Conservation (phyloP, 2,329 filamentous ascomycete genomes). For the Pyricularia sp. region DNA sequence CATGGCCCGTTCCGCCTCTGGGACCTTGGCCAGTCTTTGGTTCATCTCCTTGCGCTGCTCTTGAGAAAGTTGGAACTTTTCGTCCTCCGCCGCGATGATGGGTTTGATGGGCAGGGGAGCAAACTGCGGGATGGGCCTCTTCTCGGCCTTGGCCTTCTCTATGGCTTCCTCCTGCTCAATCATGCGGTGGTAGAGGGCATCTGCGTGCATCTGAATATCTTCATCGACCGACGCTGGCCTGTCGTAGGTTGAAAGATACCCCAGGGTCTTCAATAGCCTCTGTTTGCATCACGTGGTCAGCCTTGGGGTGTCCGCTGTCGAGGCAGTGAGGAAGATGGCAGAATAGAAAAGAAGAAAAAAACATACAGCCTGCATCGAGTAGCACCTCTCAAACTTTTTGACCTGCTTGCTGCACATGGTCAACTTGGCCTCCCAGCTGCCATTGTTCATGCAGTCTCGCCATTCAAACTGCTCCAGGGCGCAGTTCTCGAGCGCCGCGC, state of each 20-base stretch:
- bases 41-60: conserved; percentile 42
- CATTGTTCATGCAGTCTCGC: conserved; percentile 70
- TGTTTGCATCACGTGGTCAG: conserved; percentile 21
- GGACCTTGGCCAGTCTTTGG: conserved; percentile 47
- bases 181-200: conserved; percentile 82
- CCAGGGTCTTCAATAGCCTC: conserved; percentile 84
- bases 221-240: conserved; percentile 64
- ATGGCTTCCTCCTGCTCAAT: conserved; percentile 68
- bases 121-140: conserved; percentile 49
- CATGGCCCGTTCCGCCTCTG: conserved; percentile 46
- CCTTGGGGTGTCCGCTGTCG: background rate
- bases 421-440: conserved; percentile 56
- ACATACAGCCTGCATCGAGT: conserved; percentile 72
- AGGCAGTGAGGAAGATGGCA: background rate
- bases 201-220: conserved; percentile 90
- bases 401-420: conserved; percentile 78
- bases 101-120: conserved; percentile 39
- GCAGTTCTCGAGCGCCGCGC: conserved; percentile 87
- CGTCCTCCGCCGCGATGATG: conserved; percentile 13
- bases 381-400: conserved; percentile 73
- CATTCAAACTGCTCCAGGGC: conserved; percentile 77
- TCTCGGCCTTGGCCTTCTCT: conserved; percentile 57
- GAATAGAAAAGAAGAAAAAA: conserved; percentile 14
- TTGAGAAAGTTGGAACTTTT: conserved; percentile 23
- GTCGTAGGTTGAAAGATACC: conserved; percentile 65